These are phyloP conservation scores for Talinum fruticosum DNA, from an alignment of 148 eudicot species.

Conservation along the genomic window DNA sequence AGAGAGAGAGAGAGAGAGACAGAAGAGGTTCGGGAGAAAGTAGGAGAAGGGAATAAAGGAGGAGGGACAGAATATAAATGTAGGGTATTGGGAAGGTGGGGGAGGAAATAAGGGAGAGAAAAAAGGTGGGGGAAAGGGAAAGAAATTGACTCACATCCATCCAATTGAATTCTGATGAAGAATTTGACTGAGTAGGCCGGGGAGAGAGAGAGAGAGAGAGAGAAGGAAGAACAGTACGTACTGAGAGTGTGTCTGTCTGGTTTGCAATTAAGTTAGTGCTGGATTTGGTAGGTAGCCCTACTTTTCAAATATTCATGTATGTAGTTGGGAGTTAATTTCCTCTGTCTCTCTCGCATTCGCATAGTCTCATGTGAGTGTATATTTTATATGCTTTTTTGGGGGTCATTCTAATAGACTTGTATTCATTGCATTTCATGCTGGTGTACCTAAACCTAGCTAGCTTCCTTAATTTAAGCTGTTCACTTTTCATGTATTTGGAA, in stretches of 20 bases:
- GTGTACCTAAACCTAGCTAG: slow-evolving; percentile 33
- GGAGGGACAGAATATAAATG: slow-evolving; percentile 4
- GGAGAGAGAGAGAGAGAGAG: slow-evolving; percentile 12
- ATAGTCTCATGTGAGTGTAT: background rate
- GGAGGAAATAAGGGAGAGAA: background rate
- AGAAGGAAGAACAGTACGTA: background rate
- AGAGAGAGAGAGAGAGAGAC: slow-evolving; percentile 4
- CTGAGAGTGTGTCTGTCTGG: background rate
- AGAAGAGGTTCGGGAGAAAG: slow-evolving; percentile 13
- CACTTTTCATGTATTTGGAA: background rate
- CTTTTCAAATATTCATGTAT: too few relatives aligned
- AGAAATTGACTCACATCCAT: slow-evolving; percentile 9
- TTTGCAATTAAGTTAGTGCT: slow-evolving; percentile 42
- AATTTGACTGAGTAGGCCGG: slow-evolving; percentile 36
- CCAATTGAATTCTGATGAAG: background rate
- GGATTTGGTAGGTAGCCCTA: slow-evolving; percentile 48
- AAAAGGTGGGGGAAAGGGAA: background rate
- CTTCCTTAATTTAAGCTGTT: slow-evolving; percentile 24
- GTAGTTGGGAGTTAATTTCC: slow-evolving; percentile 32
- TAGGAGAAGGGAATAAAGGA: background rate
- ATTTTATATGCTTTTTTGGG: background rate
- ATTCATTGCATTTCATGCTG: slow-evolving; percentile 17
- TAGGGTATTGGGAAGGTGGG: background rate
- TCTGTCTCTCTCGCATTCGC: background rate
- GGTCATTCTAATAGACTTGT: background rate